phyloP scores from a whole-genome alignment of 1,139 yeast species.

The Diutina ranongensis region DNA sequence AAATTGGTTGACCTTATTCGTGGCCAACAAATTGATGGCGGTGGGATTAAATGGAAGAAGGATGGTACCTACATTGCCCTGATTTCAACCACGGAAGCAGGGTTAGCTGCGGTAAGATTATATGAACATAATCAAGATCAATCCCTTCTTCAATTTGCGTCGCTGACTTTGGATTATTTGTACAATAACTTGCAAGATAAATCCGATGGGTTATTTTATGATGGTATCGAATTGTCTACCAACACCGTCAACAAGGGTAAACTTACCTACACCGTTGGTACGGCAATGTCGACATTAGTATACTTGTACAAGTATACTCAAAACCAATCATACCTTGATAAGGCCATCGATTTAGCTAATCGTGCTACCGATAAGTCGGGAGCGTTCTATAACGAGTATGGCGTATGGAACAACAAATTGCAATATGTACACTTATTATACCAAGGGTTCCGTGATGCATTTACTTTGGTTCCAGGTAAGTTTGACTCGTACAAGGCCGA shows the following conservation, averaged over 20 bases:
- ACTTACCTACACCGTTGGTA: conserved; percentile 26
- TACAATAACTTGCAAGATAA: conserved; percentile 20
- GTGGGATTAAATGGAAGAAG: conserved; percentile 23
- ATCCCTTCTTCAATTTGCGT: background rate
- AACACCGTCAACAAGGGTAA: conserved; percentile 20
- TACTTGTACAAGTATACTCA: conserved; percentile 14
- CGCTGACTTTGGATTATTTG: conserved; percentile 14
- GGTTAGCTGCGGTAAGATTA: conserved; percentile 22
- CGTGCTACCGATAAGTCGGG: conserved; percentile 15
- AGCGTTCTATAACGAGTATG: conserved; percentile 14
- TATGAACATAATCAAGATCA: background rate
- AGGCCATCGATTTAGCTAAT: conserved; percentile 13
- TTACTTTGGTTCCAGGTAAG: conserved; percentile 8
- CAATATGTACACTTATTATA: conserved; percentile 1
- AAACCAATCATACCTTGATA: conserved; percentile 10
- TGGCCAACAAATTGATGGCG: conserved; percentile 11
- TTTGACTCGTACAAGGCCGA: conserved; percentile 12
- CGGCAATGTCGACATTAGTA: conserved; percentile 22
- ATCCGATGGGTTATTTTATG: conserved; percentile 19
- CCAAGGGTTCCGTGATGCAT: conserved; percentile 6
- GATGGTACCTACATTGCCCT: conserved; percentile 21
- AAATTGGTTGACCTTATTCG: background rate
- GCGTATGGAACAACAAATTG: conserved; percentile 17
- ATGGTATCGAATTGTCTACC: conserved; percentile 17
- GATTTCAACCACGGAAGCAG: conserved; percentile 25